Conservation (phyloP, 371 early-diverging fungal genomes). For the Rhizopus arrhizus region DNA sequence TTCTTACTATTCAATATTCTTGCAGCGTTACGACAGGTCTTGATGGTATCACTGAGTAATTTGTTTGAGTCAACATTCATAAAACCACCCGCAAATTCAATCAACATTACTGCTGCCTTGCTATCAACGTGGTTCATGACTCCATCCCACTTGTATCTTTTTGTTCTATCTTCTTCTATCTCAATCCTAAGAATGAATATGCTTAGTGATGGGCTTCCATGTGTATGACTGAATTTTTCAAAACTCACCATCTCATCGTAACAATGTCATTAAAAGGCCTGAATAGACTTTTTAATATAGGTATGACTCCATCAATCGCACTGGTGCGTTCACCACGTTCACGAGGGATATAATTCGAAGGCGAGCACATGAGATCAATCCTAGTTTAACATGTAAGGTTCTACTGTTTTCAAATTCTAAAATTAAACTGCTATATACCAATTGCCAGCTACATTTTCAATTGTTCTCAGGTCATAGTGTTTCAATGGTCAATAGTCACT, state of each 20-base stretch:
- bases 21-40: conserved; percentile 1
- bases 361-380: conserved; percentile 12
- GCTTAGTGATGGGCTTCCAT: conserved; percentile 5
- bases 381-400: conserved; percentile 7
- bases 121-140: neutral
- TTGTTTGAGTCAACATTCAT: conserved; percentile 1
- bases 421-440: conserved; percentile 6
- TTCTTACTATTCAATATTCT: conserved; percentile 4
- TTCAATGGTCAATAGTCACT: neutral
- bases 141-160: conserved; percentile 8
- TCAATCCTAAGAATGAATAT: conserved; percentile 9
- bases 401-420: neutral
- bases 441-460: neutral
- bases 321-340: conserved; percentile 7
- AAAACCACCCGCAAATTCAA: conserved; percentile 7
- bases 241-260: conserved; percentile 1
- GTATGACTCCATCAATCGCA: neutral
- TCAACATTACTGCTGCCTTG: conserved; percentile 5
- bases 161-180: conserved; percentile 1
- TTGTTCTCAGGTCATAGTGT: conserved; percentile 6
- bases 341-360: neutral
- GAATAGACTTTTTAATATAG: neutral
- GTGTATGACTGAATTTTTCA: conserved; percentile 3
- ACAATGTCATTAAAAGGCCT: conserved; percentile 10
- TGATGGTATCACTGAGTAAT: conserved; percentile 1